Conservation (phyloP, 495 filamentous ascomycete species). For the Jackrogersella minutella region DNA sequence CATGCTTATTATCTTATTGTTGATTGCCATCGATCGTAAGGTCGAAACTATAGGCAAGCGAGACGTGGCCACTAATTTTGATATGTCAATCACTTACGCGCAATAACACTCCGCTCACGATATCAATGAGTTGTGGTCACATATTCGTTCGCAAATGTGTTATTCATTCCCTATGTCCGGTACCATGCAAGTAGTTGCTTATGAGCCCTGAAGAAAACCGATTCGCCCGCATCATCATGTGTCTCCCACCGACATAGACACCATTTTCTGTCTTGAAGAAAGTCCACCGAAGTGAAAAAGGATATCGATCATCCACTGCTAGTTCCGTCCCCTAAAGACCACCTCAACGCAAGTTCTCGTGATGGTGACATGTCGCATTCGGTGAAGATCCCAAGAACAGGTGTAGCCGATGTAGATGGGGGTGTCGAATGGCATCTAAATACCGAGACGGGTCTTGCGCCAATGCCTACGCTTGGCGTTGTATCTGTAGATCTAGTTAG, state of each 20-base stretch:
- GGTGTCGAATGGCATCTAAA: slow-evolving; percentile 67
- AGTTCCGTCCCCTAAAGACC: slow-evolving; percentile 18
- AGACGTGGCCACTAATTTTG: too few relatives aligned
- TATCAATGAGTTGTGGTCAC: slow-evolving; percentile 7
- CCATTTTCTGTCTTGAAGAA: slow-evolving; percentile 14
- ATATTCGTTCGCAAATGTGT: slow-evolving; percentile 41
- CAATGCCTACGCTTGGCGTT: slow-evolving; percentile 99
- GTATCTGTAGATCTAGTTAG: slow-evolving; percentile 69
- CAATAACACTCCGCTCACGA: neutral
- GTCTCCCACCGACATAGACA: slow-evolving; percentile 25
- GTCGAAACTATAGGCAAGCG: neutral
- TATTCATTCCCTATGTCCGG: slow-evolving; percentile 47
- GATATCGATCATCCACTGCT: slow-evolving; percentile 24
- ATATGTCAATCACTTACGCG: slow-evolving; percentile 4
- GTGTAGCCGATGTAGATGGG: slow-evolving; percentile 43
- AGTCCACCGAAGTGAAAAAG: slow-evolving; percentile 24
- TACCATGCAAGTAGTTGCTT: slow-evolving; percentile 45
- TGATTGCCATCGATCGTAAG: neutral
- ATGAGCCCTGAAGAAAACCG: slow-evolving; percentile 41
- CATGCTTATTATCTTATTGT: neutral
- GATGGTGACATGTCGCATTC: slow-evolving; percentile 33
- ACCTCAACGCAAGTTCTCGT: slow-evolving; percentile 16
- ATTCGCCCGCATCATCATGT: slow-evolving; percentile 38
- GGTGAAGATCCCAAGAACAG: slow-evolving; percentile 30
- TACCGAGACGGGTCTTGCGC: slow-evolving; percentile 99